A percentile compares a stretch with the other conserved stretches of the same genome.
phyloP scores from a whole-genome alignment of 495 filamentous ascomycete species.

The Polyplosphaeria fusca region DNA sequence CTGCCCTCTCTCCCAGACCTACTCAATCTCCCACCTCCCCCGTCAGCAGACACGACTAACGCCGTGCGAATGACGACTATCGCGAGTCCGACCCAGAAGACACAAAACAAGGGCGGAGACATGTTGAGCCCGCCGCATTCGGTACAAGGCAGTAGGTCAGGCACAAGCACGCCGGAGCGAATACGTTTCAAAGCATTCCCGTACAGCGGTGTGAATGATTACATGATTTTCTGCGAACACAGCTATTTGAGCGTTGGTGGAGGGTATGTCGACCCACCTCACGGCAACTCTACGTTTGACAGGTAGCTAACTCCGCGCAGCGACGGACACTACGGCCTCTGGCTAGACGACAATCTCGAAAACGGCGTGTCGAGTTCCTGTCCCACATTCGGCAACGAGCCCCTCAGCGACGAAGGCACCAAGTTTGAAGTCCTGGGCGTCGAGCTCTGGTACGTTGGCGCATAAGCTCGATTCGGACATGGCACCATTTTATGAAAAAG shows the following conservation, averaged over 20 bases:
- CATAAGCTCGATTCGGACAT: slow-evolving; percentile 7
- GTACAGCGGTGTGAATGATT: slow-evolving; percentile 93
- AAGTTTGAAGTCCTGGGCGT: slow-evolving; percentile 92
- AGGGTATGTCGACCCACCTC: slow-evolving; percentile 63
- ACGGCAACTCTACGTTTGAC: slow-evolving; percentile 2
- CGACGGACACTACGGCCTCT: slow-evolving; percentile 87
- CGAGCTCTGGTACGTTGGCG: slow-evolving; percentile 83
- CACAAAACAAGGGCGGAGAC: no score
- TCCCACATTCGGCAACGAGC: slow-evolving; percentile 93
- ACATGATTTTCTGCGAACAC: slow-evolving; percentile 87
- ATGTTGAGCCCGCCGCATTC: slow-evolving; percentile 37
- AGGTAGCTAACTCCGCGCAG: slow-evolving; percentile 38
- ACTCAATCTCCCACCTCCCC: slow-evolving; percentile 63
- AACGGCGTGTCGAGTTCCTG: slow-evolving; percentile 76
- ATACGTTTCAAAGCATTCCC: slow-evolving; percentile 96
- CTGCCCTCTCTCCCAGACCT: slow-evolving; percentile 52
- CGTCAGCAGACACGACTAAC: slow-evolving; percentile 68
- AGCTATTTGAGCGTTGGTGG: slow-evolving; percentile 83
- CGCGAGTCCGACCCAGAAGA: slow-evolving; percentile 41
- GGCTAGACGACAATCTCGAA: slow-evolving; percentile 87
- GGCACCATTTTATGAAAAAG: background rate
- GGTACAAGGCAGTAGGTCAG: slow-evolving; percentile 35
- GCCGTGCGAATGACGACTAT: slow-evolving; percentile 69
- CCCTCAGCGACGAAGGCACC: slow-evolving; percentile 86
- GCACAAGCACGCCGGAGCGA: slow-evolving; percentile 53